These are phyloP conservation scores for Corchorus olitorius DNA, from an alignment of 345 rosid genomes.

Conservation along the genomic window DNA sequence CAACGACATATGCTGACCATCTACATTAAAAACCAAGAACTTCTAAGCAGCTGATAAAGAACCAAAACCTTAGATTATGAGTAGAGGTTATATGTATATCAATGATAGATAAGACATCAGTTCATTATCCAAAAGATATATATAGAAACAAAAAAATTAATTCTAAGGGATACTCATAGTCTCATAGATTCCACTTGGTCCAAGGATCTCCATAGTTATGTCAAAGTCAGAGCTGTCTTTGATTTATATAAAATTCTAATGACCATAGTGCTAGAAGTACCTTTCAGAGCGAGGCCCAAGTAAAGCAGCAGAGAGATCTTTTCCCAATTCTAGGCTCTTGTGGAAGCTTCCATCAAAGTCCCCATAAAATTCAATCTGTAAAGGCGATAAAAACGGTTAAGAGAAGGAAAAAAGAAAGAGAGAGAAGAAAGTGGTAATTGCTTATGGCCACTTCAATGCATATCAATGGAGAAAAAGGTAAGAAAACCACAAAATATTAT, in stretches of 20 bases:
- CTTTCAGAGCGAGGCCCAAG: constrained; percentile 86
- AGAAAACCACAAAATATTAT: too few relatives aligned
- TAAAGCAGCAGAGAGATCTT: constrained; percentile 86
- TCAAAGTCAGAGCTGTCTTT: too few relatives aligned
- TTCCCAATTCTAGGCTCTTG: constrained; percentile 81
- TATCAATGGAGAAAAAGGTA: too few relatives aligned
- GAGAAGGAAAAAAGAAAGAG: not conserved
- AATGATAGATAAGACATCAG: not conserved
- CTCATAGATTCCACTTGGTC: not conserved
- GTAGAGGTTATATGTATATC: not conserved
- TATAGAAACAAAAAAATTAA: too few relatives aligned
- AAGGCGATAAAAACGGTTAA: not conserved
- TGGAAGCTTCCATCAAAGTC: constrained; percentile 89
- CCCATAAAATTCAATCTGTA: constrained; percentile 87
- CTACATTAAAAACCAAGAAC: constrained; percentile 34
- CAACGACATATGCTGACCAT: constrained; percentile 91
- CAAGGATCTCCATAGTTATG: not conserved
- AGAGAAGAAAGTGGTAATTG: too few relatives aligned
- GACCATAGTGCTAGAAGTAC: constrained; percentile 33
- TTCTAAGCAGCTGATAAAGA: not conserved
- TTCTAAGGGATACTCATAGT: too few relatives aligned
- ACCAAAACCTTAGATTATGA: not conserved
- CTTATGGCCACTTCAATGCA: too few relatives aligned
- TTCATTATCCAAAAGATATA: not conserved
- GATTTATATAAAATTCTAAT: not conserved